Percentiles rank a stretch among this genome's conserved stretches.
Conservation (phyloP, 352 stramenopile genomes). For the Globisporangium megalacanthum region DNA sequence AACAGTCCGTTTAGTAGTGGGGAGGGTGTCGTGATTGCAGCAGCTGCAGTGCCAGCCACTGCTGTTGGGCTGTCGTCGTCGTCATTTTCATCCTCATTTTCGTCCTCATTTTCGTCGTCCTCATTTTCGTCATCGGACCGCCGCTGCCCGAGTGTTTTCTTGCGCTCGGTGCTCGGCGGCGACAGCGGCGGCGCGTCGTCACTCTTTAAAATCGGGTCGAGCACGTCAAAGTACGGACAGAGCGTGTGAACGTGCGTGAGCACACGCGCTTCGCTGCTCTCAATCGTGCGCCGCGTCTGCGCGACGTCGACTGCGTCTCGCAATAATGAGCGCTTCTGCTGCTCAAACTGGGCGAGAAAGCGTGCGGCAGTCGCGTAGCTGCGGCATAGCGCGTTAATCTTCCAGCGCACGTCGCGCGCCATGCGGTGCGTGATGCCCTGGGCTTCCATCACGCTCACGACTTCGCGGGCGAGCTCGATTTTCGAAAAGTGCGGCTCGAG, state of each 20-base stretch:
- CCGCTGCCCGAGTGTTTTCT: not conserved
- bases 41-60: no score
- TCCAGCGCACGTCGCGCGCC: slow-evolving; percentile 15
- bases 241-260: slow-evolving; percentile 11
- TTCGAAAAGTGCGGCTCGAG: slow-evolving; percentile 11
- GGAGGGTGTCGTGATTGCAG: not conserved
- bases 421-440: slow-evolving; percentile 15
- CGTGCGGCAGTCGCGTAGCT: slow-evolving; percentile 9
- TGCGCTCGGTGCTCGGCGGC: not conserved
- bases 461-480: slow-evolving; percentile 15
- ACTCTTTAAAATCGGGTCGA: slow-evolving; percentile 10
- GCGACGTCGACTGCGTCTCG: not conserved
- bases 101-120: not conserved
- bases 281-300: slow-evolving; percentile 1
- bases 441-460: slow-evolving; percentile 3
- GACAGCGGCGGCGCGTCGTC: slow-evolving; percentile 1
- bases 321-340: slow-evolving; percentile 4
- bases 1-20: not conserved
- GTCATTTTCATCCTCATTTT: not conserved
- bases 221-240: slow-evolving; percentile 11
- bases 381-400: slow-evolving; percentile 12
- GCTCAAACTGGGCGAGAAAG: slow-evolving; percentile 10
- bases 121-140: not conserved
- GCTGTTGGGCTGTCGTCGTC: not conserved
- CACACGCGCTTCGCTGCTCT: slow-evolving; percentile 6